Percentiles rank a stretch among this genome's conserved stretches.
Conservation (phyloP, 2,329 filamentous ascomycete species). For the Remersonia thermophila region DNA sequence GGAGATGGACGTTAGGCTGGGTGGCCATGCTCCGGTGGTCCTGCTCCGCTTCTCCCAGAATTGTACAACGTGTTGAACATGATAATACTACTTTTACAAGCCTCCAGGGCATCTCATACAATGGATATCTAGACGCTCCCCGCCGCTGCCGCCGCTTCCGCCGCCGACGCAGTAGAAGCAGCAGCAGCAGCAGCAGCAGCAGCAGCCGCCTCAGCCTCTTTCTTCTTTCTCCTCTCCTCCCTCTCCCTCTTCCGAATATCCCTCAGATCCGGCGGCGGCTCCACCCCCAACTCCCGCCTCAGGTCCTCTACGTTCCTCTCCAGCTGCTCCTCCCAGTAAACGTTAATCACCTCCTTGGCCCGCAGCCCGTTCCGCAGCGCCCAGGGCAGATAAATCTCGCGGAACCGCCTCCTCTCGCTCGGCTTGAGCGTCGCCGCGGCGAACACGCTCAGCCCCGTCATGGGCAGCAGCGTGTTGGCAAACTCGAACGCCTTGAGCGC, state of each 20-base stretch:
- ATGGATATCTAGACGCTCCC: not conserved
- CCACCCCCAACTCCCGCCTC: constrained; percentile 64
- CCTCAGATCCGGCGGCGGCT: constrained; percentile 77
- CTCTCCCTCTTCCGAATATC: constrained; percentile 59
- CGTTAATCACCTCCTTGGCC: constrained; percentile 75
- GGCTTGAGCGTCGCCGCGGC: constrained; percentile 79
- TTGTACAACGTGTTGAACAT: not conserved
- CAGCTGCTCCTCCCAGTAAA: constrained; percentile 95
- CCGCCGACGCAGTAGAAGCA: constrained; percentile 36
- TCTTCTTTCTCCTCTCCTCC: constrained; percentile 53
- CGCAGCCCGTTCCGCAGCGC: constrained; percentile 70
- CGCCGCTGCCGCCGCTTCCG: constrained; percentile 5
- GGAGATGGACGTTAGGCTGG: not conserved
- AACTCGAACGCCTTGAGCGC: constrained; percentile 98
- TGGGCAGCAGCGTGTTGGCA: constrained; percentile 82
- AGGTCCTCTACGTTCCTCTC: constrained; percentile 71
- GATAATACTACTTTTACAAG: too few relatives aligned
- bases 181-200: too few relatives aligned
- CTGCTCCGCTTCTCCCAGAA: too few relatives aligned
- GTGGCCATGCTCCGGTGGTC: too few relatives aligned
- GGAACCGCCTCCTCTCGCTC: constrained; percentile 66
- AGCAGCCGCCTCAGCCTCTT: constrained; percentile 6
- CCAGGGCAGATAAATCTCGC: constrained; percentile 73
- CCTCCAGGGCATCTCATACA: not conserved
- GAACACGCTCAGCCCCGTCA: constrained; percentile 80